A percentile compares a stretch with the other conserved stretches of the same genome.
Evolutionary conservation across 106 monocot species (phyloP).

Genomic region (Posidonia australis): DNA sequence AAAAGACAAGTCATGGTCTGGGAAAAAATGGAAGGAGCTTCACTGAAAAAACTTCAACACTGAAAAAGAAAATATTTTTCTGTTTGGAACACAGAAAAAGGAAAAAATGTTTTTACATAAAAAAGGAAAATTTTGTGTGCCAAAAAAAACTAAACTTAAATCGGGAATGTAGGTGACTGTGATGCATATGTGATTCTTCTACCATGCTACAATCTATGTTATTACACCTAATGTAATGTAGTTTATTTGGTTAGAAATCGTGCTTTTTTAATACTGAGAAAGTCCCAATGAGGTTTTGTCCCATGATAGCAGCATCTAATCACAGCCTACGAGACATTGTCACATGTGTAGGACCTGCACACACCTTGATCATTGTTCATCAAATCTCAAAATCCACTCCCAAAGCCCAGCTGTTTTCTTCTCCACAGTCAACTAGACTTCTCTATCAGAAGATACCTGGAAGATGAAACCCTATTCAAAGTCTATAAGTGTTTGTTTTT

Average conservation of each 20-base stretch:
- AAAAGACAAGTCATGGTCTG: too few species aligned
- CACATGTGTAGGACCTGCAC: constrained; percentile 67
- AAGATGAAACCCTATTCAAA: constrained; percentile 14
- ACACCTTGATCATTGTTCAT: neutral
- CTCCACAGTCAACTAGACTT: neutral
- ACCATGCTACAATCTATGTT: neutral
- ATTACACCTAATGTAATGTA: neutral
- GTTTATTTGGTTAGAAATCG: too few species aligned
- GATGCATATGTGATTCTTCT: neutral
- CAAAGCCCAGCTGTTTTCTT: too few species aligned
- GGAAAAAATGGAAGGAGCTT: too few species aligned
- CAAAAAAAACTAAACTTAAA: too few species aligned
- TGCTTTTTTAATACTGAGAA: neutral
- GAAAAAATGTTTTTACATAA: too few species aligned
- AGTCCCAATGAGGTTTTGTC: constrained; percentile 3
- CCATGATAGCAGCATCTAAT: neutral
- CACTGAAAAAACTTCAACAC: too few species aligned
- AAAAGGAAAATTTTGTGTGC: too few species aligned
- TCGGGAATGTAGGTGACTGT: too few species aligned
- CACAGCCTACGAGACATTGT: constrained; percentile 26
- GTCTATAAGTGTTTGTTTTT: neutral
- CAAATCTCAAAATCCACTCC: neutral
- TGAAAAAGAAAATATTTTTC: too few species aligned
- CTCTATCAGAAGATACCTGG: constrained; percentile 36
- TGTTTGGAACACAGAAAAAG: too few species aligned